Conservation (phyloP, 1,284 basidiomycete genomes). For the Rugosomyces carneus region DNA sequence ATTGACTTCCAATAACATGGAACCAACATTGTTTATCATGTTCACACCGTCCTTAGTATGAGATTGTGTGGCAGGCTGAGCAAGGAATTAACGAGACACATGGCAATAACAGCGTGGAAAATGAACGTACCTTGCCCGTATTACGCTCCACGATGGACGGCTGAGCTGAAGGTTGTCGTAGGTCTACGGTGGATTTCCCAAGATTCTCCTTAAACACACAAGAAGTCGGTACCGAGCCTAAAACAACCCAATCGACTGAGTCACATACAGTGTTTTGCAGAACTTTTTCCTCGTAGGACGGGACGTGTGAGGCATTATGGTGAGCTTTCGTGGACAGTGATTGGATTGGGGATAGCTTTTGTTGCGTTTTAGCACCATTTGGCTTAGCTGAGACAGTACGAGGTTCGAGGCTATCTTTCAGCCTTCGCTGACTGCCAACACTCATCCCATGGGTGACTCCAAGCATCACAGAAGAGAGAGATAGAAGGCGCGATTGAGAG, state of each 20-base stretch:
- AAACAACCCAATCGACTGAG: too few species aligned
- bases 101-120: too few species aligned
- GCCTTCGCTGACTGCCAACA: conserved; percentile 6
- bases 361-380: conserved; percentile 1
- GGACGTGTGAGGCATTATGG: neutral
- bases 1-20: neutral
- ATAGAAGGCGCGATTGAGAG: neutral
- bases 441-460: neutral
- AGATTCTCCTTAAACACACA: too few species aligned
- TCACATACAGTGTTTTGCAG: neutral
- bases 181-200: too few species aligned
- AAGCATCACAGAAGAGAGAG: conserved; percentile 1
- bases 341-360: conserved; percentile 1
- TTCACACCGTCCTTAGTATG: too few species aligned
- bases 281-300: neutral
- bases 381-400: neutral
- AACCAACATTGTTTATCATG: neutral
- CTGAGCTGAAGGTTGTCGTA: too few species aligned
- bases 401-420: neutral
- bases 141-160: too few species aligned
- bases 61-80: too few species aligned
- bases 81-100: too few species aligned
- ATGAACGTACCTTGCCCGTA: too few species aligned
- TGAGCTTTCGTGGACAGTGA: neutral
- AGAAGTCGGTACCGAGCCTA: too few species aligned